These are phyloP conservation scores for Yarrowia divulgata DNA, from an alignment of 805 yeast species.

Conservation along the genomic window DNA sequence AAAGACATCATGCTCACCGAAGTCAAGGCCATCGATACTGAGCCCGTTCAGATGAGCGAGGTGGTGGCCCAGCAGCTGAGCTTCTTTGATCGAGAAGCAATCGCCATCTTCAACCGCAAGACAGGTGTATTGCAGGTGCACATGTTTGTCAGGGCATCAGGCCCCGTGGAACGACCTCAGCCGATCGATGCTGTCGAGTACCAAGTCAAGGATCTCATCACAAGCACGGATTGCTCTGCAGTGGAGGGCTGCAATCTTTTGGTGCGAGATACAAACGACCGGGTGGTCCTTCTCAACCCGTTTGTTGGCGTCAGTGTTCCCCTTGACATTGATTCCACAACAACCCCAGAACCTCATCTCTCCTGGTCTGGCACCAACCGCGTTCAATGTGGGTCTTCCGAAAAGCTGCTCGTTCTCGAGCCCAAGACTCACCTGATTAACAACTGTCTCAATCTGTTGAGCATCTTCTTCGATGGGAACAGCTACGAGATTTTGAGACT, in stretches of 20 bases:
- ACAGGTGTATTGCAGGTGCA: conserved; percentile 58
- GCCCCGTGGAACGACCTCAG: conserved; percentile 50
- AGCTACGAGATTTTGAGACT: conserved; percentile 34
- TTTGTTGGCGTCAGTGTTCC: conserved; percentile 36
- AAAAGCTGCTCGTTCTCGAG: conserved; percentile 19
- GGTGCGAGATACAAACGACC: conserved; percentile 40
- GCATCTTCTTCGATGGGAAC: conserved; percentile 18
- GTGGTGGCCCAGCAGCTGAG: conserved; percentile 51
- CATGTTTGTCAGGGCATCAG: conserved; percentile 54
- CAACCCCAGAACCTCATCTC: neutral
- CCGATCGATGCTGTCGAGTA: conserved; percentile 50
- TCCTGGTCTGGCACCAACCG: conserved; percentile 29
- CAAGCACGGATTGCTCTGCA: conserved; percentile 45
- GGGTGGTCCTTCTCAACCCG: conserved; percentile 50
- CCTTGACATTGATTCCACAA: neutral
- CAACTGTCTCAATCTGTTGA: conserved; percentile 36
- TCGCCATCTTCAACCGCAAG: conserved; percentile 60
- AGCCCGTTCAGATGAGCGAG: conserved; percentile 44
- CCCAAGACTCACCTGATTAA: conserved; percentile 17
- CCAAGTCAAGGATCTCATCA: conserved; percentile 52
- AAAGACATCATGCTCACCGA: conserved; percentile 77
- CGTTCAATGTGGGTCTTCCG: neutral
- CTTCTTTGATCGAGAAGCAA: conserved; percentile 65
- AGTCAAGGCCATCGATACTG: conserved; percentile 53
- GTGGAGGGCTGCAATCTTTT: conserved; percentile 46